These are phyloP conservation scores for Middelhovenomyces tepae DNA, from an alignment of 805 yeast species.

Conservation along the genomic window DNA sequence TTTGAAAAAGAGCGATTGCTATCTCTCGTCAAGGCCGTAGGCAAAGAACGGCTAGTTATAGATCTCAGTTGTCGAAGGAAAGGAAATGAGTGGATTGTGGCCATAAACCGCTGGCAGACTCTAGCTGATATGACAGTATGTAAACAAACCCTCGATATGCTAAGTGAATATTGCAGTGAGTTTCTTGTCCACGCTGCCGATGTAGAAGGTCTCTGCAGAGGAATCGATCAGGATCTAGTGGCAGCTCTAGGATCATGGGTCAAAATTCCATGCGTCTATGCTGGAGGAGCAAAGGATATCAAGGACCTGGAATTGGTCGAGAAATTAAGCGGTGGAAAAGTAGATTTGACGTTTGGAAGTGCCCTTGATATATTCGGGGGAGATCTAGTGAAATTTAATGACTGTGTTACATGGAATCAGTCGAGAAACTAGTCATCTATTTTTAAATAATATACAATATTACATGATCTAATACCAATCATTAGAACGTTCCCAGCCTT, in stretches of 20 bases:
- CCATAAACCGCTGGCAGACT: conserved; percentile 96
- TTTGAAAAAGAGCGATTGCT: conserved; percentile 45
- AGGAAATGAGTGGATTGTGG: conserved; percentile 76
- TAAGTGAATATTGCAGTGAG: conserved; percentile 69
- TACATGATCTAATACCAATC: conserved; percentile 2
- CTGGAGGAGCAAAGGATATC: conserved; percentile 87
- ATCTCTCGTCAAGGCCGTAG: conserved; percentile 45
- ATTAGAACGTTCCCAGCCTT: neutral
- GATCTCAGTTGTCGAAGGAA: conserved; percentile 75
- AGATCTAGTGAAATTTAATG: conserved; percentile 59
- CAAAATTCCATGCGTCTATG: conserved; percentile 74
- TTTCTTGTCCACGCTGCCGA: conserved; percentile 96
- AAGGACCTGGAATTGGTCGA: conserved; percentile 62
- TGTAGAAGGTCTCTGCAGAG: conserved; percentile 92
- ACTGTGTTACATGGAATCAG: conserved; percentile 67
- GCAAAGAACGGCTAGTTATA: conserved; percentile 60
- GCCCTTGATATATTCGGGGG: conserved; percentile 96
- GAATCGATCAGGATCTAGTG: conserved; percentile 80
- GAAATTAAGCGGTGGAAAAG: conserved; percentile 63
- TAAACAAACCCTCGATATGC: conserved; percentile 40
- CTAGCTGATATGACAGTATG: conserved; percentile 58
- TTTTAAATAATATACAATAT: too few species aligned
- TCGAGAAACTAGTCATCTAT: too few species aligned
- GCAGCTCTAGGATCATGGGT: conserved; percentile 67
- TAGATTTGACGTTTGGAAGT: conserved; percentile 89